Evolutionary conservation across 768 basidiomycete species (phyloP).

Genomic region (Agaricus subrufescens): DNA sequence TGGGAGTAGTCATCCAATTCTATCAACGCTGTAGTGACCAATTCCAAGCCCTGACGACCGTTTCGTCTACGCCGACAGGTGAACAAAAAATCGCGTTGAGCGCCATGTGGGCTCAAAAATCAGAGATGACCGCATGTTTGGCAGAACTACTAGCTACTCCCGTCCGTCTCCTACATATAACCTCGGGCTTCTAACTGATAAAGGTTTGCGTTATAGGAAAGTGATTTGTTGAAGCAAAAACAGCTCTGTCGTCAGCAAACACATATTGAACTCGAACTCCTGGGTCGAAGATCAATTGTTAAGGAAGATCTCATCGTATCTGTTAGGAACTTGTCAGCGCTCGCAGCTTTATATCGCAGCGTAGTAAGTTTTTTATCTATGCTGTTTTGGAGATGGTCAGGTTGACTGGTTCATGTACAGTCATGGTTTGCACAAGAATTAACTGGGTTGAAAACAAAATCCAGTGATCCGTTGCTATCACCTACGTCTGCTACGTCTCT

Average conservation of each 20-base stretch:
- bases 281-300: slow-evolving; percentile 48
- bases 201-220: slow-evolving; percentile 26
- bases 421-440: slow-evolving; percentile 83
- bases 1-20: slow-evolving; percentile 92
- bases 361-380: slow-evolving; percentile 51
- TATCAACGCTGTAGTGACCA: slow-evolving; percentile 91
- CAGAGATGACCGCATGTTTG: slow-evolving; percentile 73
- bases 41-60: slow-evolving; percentile 72
- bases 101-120: slow-evolving; percentile 81
- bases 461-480: slow-evolving; percentile 46
- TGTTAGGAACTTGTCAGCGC: slow-evolving; percentile 61
- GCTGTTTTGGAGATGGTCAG: background rate
- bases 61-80: slow-evolving; percentile 25
- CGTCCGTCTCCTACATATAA: slow-evolving; percentile 32
- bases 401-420: slow-evolving; percentile 29
- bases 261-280: slow-evolving; percentile 65
- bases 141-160: slow-evolving; percentile 53
- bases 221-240: slow-evolving; percentile 35
- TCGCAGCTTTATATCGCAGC: slow-evolving; percentile 82
- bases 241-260: slow-evolving; percentile 75
- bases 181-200: background rate
- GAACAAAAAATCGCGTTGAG: slow-evolving; percentile 40
- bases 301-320: slow-evolving; percentile 69
- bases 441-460: slow-evolving; percentile 55
- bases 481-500: slow-evolving; percentile 51